These are phyloP conservation scores for Baudoinia panamericana DNA, from an alignment of 495 filamentous ascomycete genomes.

Conservation along the genomic window DNA sequence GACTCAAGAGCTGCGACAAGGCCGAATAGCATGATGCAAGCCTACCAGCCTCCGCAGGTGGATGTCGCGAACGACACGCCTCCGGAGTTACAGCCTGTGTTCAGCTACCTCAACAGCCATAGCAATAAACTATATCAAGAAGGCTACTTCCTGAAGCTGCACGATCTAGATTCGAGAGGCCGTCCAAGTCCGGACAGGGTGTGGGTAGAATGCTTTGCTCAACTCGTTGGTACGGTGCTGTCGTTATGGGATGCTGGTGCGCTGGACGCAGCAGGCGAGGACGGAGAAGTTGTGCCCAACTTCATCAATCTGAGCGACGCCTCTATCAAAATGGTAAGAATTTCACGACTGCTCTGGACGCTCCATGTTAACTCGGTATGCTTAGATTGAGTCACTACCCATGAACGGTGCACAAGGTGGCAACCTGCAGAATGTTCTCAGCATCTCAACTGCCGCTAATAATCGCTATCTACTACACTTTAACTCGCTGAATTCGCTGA, in stretches of 20 bases:
- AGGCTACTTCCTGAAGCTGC: conserved; percentile 91
- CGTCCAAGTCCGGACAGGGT: conserved; percentile 71
- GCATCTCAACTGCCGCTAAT: conserved; percentile 84
- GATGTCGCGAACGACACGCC: conserved; percentile 72
- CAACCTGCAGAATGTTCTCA: conserved; percentile 83
- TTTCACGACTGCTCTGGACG: too few relatives aligned
- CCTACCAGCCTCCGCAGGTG: conserved; percentile 79
- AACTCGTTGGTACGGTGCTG: conserved; percentile 85
- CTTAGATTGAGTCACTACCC: conserved; percentile 77
- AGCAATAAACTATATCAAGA: conserved; percentile 94
- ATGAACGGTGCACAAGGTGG: conserved; percentile 62
- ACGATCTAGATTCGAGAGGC: conserved; percentile 83
- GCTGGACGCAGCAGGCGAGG: conserved; percentile 71
- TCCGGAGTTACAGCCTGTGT: conserved; percentile 87
- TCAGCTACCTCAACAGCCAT: conserved; percentile 87
- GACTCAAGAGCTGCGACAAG: conserved; percentile 23
- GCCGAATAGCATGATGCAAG: conserved; percentile 54
- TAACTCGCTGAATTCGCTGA: conserved; percentile 81
- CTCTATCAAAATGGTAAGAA: conserved; percentile 86
- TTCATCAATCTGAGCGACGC: conserved; percentile 97
- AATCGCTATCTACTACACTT: conserved; percentile 95
- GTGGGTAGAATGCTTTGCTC: conserved; percentile 96
- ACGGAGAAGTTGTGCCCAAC: conserved; percentile 77
- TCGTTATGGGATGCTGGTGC: conserved; percentile 93
- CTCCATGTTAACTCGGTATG: conserved; percentile 3